Evolutionary conservation across 192 early-diverging fungal genomes (phyloP), one percentile per base, ranked within the genome.

Genomic region (Gaertneriomyces sp.): DNA sequence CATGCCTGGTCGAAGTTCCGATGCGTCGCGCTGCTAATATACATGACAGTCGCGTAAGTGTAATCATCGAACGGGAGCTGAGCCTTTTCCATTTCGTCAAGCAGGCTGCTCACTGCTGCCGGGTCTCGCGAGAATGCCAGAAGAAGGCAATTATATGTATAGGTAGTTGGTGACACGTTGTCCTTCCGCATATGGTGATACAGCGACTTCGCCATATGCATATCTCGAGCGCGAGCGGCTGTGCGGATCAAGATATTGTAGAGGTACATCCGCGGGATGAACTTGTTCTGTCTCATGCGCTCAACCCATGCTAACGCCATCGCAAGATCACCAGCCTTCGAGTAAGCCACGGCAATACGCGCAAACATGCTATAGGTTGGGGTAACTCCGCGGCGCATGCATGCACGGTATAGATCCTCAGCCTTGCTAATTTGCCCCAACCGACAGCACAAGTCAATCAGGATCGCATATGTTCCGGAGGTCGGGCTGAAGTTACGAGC

Each of bases 61-160:
- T 59, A 45, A 52, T 68, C 57, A 38, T 68, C 50, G 19, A 45
- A 60, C 2, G 45, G 20, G 25, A 46, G 10, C 40, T 42, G 41
- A 11, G 42, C 38, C 25, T 14, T 12, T 3, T 17, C 6, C 66
- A 68, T 68, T 10, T 68, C 57, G 7, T 16, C 20, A 16, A 68
- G 44, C 33, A 68, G 19, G 11, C 11, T 20, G 6, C 46, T 19
- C n/a, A 68, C 16, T 12, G 33, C 4, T 14, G 11, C 38, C 0
- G 66, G 57, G 17, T 8, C 25, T n/a, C 17, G 6, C 39, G 39
- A 42, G 16, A 25, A 68, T 1, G 66, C 66, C 4, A 52, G 5
- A 10, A 68, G 66, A 19, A 68, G 57, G 16, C 60, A 58, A 51
- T 68, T 68, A 19, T 17, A 68, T 6, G 47, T 47, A n/a, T 55